Evolutionary conservation across 495 filamentous ascomycete genomes (phyloP), one percentile per base, ranked within the genome.

Genomic region (Hypomontagnella submonticulosa): DNA sequence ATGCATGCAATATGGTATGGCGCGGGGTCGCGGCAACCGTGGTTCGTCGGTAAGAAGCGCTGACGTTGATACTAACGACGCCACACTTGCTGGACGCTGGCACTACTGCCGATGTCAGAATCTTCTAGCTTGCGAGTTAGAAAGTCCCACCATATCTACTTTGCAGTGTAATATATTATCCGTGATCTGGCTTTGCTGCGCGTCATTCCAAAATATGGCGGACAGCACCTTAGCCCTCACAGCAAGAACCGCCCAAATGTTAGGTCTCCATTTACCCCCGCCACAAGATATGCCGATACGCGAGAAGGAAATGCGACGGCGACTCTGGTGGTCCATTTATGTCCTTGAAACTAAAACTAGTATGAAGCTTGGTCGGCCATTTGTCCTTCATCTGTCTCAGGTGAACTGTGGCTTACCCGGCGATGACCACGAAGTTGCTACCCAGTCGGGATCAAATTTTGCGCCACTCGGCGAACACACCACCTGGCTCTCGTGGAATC

Each of bases 271-370:
- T 61, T 44, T 75, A 0, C 76, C 80, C n/a, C 79, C 82, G 5
- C 69, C 76, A 3, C 34, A 66, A 15, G 62, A 53, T 32, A 59
- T 82, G 56, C 66, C 76, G 2, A 49, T 48, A 19, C 55, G 46
- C 6, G 61, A 81, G 38, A 71, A 69, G 40, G 78, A 82, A 41
- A 41, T 81, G 16, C 71, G 76, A 9, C 77, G 67, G 42, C 76
- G 84, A 0, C 18, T 82, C 3, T 85, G 83, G 83, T 84, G 83
- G 84, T 74, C 72, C 0, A 40, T 84, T 5, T 83, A 78, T 52
- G 36, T 74, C 2, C 42, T 84, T 20, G 83, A 85, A 11, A 77
- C 64, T 40, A 80, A 82, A 41, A 55, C 71, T 5, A 69, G 69
- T 37, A 80, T 84, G 80, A 79, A 81, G 43, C 72, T 85, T 13